Base-by-base conservation (phyloP, 352 stramenopile genomes). In the Globisporangium cederbergense region DNA sequence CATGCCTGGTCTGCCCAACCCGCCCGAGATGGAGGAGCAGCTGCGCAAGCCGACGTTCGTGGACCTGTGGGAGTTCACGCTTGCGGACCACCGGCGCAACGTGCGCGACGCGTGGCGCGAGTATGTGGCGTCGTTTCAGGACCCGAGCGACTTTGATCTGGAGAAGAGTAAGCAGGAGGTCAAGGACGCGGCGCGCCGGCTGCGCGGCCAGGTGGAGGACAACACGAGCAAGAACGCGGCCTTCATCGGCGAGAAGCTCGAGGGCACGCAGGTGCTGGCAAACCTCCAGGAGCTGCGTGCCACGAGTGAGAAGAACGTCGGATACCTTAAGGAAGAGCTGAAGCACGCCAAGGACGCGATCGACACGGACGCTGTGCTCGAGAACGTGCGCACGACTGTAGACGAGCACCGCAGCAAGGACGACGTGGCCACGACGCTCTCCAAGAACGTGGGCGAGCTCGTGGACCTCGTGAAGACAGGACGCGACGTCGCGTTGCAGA, bases 61-160 rank as follows among this genome's bases (percentile, higher is more conserved):
- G 14, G 83, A 95, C 60, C 75, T 95, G 52, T 95, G 84, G 84
- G 83, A 93, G 67, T 78, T 90, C 67, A 86, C 87, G 38, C 36
- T 88, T 43, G 77, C 69, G 2, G 87, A 95, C 70, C 85, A 95
- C 65, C 36, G 57, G 9, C 83, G 78, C 45, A 79, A 88, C 60
- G 72, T 84, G 40, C 62, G 63, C 49, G 78, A 90, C 43, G 82
- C 87, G 8, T 95, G 84, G 83, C 70, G 72, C 7, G 81, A 95
- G 50, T 95, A 93, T 73, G 79, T 82, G 58, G 65, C 64, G 34
- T 86, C 79, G 34, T 92, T 93, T 60, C 60, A 66, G 8, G 75
- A 77, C 20, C 66, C 75, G 14, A 84, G 63, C 30, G 81, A 91
- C 1, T 55, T 83, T 22, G 83, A 90, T 8, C 49, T 90, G 30